Evolutionary conservation across 768 basidiomycete genomes (phyloP).

Genomic region (Xerocomellus dryophilus): DNA sequence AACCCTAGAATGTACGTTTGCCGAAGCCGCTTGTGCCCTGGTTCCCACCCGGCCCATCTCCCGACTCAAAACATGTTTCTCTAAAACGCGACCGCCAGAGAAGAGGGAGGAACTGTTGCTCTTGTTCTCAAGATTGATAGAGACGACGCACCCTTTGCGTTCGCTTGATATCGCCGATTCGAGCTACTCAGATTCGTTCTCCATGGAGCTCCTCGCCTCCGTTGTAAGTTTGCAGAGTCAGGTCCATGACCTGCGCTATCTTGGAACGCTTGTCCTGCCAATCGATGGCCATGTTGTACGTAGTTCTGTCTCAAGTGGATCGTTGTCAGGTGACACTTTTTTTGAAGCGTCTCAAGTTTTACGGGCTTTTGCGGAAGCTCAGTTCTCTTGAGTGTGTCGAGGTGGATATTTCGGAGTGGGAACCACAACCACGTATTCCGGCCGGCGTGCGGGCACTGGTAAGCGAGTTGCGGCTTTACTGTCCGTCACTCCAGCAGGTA

Average conservation of each 20-base stretch:
- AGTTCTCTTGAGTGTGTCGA: constrained; percentile 52
- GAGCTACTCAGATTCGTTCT: constrained; percentile 51
- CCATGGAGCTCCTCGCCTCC: constrained; percentile 48
- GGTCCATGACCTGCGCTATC: constrained; percentile 47
- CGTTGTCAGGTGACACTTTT: constrained; percentile 1
- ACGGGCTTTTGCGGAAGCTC: constrained; percentile 55
- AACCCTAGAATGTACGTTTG: constrained; percentile 63
- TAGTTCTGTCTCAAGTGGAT: constrained; percentile 15
- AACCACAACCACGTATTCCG: constrained; percentile 50
- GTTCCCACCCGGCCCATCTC: constrained; percentile 58
- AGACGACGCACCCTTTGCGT: constrained; percentile 42
- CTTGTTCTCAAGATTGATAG: constrained; percentile 46
- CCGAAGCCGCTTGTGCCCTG: constrained; percentile 56
- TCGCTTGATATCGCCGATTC: constrained; percentile 65
- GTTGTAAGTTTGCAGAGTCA: constrained; percentile 38
- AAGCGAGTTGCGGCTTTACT: constrained; percentile 60
- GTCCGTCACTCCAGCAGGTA: constrained; percentile 46
- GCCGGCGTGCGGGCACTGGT: constrained; percentile 57
- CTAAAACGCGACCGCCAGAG: constrained; percentile 43
- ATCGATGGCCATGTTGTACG: constrained; percentile 38
- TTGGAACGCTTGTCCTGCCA: constrained; percentile 65
- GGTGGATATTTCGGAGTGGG: constrained; percentile 65
- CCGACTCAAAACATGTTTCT: constrained; percentile 68
- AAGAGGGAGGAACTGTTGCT: constrained; percentile 52
- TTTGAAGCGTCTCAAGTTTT: constrained; percentile 57